Conservation (phyloP, 257 asterid species). For the Jacaranda mimosifolia region DNA sequence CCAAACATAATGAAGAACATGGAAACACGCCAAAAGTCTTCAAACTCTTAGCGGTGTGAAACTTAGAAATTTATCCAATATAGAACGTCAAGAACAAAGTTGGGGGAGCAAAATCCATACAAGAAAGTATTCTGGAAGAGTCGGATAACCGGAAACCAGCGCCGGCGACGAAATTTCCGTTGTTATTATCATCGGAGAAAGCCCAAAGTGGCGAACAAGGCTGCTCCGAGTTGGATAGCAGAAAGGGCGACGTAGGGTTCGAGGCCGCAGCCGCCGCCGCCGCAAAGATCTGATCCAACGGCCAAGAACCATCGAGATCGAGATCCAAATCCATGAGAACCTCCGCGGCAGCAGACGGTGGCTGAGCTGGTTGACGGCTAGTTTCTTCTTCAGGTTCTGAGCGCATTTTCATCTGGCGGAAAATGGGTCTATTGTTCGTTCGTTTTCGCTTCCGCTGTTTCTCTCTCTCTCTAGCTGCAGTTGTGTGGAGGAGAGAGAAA, state of each 20-base stretch:
- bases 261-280: constrained; percentile 45
- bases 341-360: constrained; percentile 33
- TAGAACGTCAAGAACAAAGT: constrained; percentile 17
- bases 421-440: background rate
- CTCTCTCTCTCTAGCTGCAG: constrained; percentile 44
- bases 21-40: constrained; percentile 15
- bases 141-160: constrained; percentile 53
- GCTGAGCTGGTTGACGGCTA: constrained; percentile 31
- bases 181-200: constrained; percentile 66
- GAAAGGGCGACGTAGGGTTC: constrained; percentile 53
- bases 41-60: constrained; percentile 17
- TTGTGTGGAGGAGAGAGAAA: constrained; percentile 53
- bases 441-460: background rate
- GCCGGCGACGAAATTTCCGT: constrained; percentile 42
- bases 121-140: constrained; percentile 54
- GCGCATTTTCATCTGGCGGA: constrained; percentile 49
- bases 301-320: constrained; percentile 76
- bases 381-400: constrained; percentile 58
- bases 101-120: constrained; percentile 50
- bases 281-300: constrained; percentile 84
- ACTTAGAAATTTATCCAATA: background rate
- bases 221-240: constrained; percentile 65
- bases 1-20: constrained; percentile 14
- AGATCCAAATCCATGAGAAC: constrained; percentile 79
- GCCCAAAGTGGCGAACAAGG: constrained; percentile 90